These are phyloP conservation scores for Monosporascus ibericus DNA, from an alignment of 2,329 filamentous ascomycete genomes.

Conservation along the genomic window DNA sequence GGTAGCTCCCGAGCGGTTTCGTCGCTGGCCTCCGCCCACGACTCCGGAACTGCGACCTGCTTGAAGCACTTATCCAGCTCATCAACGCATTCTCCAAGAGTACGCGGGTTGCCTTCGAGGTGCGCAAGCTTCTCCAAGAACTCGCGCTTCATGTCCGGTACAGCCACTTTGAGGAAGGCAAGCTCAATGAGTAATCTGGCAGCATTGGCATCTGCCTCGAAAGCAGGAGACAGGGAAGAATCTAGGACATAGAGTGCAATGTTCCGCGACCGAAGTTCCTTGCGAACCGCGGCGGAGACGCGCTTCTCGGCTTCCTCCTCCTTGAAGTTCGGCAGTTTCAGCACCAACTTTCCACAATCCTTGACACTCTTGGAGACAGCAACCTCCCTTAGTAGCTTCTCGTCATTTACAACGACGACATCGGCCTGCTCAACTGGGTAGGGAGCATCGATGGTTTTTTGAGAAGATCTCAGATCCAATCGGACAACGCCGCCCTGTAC, in stretches of 20 bases:
- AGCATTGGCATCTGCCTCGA: constrained; percentile 56
- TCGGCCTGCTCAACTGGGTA: constrained; percentile 78
- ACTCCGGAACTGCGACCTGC: constrained; percentile 66
- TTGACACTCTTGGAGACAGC: constrained; percentile 68
- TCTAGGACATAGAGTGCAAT: constrained; percentile 73
- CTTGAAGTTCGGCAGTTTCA: constrained; percentile 75
- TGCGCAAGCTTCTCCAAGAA: constrained; percentile 60
- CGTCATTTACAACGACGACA: constrained; percentile 69
- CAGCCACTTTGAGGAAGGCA: constrained; percentile 74
- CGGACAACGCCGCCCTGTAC: constrained; percentile 72
- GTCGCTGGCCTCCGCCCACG: constrained; percentile 69
- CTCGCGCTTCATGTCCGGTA: constrained; percentile 57
- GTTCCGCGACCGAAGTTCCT: constrained; percentile 62
- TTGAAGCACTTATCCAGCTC: constrained; percentile 65
- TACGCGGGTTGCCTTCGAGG: constrained; percentile 46
- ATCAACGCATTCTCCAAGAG: constrained; percentile 53
- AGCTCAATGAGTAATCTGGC: constrained; percentile 69
- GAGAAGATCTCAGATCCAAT: constrained; percentile 78
- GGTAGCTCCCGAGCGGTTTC: constrained; percentile 52
- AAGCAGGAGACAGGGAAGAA: constrained; percentile 57
- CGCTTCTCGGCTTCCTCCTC: constrained; percentile 87
- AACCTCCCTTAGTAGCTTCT: constrained; percentile 73
- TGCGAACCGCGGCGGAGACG: constrained; percentile 64
- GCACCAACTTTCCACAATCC: constrained; percentile 62
- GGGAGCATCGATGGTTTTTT: constrained; percentile 76